phyloP scores from a whole-genome alignment of 805 yeast genomes.

The Myxozyma lipomycoides region DNA sequence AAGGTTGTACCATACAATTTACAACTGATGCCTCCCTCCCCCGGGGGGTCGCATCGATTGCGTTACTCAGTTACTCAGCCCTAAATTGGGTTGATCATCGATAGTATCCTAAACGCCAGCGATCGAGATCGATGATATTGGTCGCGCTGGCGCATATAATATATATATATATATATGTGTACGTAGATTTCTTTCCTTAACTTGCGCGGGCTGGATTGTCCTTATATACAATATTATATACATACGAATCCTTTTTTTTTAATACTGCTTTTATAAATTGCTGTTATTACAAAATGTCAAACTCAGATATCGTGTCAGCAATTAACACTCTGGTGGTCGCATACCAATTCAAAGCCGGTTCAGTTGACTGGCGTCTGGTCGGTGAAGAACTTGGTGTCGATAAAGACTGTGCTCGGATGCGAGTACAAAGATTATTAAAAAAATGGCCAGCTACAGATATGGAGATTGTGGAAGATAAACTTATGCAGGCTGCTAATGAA shows the following conservation, averaged over 20 bases:
- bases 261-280: neutral
- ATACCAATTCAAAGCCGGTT: constrained; percentile 24
- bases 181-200: neutral
- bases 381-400: constrained; percentile 28
- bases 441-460: constrained; percentile 26
- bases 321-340: constrained; percentile 27
- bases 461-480: constrained; percentile 26
- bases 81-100: too few relatives aligned
- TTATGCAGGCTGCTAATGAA: constrained; percentile 3
- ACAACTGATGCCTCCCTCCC: too few relatives aligned
- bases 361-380: constrained; percentile 30
- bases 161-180: too few relatives aligned
- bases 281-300: constrained; percentile 14
- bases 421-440: constrained; percentile 26
- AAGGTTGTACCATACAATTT: too few relatives aligned
- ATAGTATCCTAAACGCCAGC: too few relatives aligned
- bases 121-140: too few relatives aligned
- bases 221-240: neutral
- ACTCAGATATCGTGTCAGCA: constrained; percentile 28
- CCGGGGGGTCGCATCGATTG: too few relatives aligned
- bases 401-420: constrained; percentile 29
- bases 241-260: neutral
- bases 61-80: too few relatives aligned
- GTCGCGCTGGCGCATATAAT: neutral
- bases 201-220: neutral